phyloP scores from a whole-genome alignment of 306 rosid species.

The Delonix regia region DNA sequence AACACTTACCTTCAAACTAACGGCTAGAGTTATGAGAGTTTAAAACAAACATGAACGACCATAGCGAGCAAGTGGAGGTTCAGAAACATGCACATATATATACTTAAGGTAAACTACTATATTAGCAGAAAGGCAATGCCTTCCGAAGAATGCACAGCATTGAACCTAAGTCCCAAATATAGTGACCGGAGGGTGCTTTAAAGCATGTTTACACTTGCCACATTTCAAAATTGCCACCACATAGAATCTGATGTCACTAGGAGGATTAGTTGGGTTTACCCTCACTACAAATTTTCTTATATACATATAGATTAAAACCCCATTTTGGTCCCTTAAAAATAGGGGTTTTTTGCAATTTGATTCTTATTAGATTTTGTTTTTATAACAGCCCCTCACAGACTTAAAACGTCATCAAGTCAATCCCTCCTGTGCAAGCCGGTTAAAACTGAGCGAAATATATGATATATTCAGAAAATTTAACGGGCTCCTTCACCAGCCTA shows the following conservation, averaged over 20 bases:
- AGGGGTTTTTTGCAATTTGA: too few relatives aligned
- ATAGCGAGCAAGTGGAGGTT: neutral
- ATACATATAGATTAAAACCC: too few relatives aligned
- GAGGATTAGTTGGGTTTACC: neutral
- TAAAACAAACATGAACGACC: neutral
- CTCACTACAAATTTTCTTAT: neutral
- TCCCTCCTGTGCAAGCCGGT: too few relatives aligned
- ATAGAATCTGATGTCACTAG: neutral
- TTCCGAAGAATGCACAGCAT: neutral
- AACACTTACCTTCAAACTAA: neutral
- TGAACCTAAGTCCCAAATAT: neutral
- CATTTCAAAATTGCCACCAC: neutral
- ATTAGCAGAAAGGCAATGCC: neutral
- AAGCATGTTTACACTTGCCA: neutral
- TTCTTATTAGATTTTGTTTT: too few relatives aligned
- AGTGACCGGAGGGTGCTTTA: neutral
- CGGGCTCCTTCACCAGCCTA: neutral
- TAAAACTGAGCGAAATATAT: too few relatives aligned
- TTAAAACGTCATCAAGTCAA: too few relatives aligned
- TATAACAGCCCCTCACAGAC: too few relatives aligned
- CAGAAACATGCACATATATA: neutral
- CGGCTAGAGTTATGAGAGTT: neutral
- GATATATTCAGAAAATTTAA: constrained; percentile 4
- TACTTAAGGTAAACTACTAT: neutral
- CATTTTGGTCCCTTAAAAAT: too few relatives aligned